Percentiles rank a stretch among this genome's conserved stretches.
Conservation (phyloP, 352 stramenopile genomes). For the Pythium pyrilobum region DNA sequence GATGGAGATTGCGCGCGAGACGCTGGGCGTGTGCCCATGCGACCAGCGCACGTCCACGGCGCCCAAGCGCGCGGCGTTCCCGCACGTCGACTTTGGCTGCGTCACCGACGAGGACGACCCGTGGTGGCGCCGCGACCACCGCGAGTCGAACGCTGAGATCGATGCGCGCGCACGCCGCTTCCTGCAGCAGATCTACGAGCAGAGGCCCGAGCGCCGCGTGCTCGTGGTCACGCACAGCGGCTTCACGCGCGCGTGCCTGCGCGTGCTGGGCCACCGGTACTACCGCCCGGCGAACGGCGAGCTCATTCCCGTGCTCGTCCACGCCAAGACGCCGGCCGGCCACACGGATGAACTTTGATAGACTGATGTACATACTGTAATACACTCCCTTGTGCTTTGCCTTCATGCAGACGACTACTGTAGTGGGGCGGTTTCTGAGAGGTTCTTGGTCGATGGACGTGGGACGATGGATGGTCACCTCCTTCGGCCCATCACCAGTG, state of each 20-base stretch:
- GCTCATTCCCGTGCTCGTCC: constrained; percentile 55
- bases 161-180: constrained; percentile 40
- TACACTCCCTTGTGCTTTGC: no score
- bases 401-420: no score
- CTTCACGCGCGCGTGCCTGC: constrained; percentile 59
- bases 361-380: no score
- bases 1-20: constrained; percentile 56
- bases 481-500: no score
- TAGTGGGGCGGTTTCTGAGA: no score
- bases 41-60: constrained; percentile 43
- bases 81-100: constrained; percentile 42
- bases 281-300: constrained; percentile 65
- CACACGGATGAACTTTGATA: background rate
- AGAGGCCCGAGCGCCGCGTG: constrained; percentile 27
- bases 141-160: constrained; percentile 60
- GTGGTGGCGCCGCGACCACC: constrained; percentile 50
- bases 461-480: no score
- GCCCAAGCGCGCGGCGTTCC: constrained; percentile 35
- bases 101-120: constrained; percentile 42
- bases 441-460: no score
- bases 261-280: constrained; percentile 51
- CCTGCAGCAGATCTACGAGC: constrained; percentile 38
- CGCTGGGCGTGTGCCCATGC: constrained; percentile 57
- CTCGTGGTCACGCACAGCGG: constrained; percentile 63
- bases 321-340: background rate